Evolutionary conservation across 441 rosid species (phyloP), one percentile per base, ranked within the genome.

Genomic region (Erodium texanum): DNA sequence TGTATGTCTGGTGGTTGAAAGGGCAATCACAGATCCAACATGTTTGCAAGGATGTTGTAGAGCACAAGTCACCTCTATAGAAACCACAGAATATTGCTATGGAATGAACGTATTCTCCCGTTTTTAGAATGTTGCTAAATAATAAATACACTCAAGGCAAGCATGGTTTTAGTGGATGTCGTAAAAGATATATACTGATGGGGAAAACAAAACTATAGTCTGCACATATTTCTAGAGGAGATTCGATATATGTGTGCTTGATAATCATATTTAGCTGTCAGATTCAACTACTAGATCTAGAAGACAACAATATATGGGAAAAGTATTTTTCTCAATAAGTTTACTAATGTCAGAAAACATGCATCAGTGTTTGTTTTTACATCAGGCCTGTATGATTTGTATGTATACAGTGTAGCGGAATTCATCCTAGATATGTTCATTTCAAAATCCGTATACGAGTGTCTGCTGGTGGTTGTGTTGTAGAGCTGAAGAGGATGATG

Each of bases 381-480:
- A 48, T 48, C 54, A 48, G 18, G 15, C 12, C 54, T 48, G 18
- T 48, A 48, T 48, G 54, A 41, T 41, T 41, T 41, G 48, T 2
- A 41, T 48, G 18, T 48, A 48, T 15, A 48, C 16, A 48, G 16
- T 48, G 16, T 48, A 14, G 12, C 4, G 16, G 1, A 12, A 48
- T 12, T 48, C 16, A 2, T 48, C 18, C 54, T 48, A 48, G 15
- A 48, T 12, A 48, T 48, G 54, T 48, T 5, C 15, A 14, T 12
- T 48, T 15, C 3, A 48, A 6, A 0, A 50, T 59, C 69, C 56
- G 41, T 5, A 61, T 23, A 61, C 41, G 18, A 59, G 41, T 24
- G 41, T 41, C 27, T 69, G 66, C 45, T 66, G 74, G 36, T 23
- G 59, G 24, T 22, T 66, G 1, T 45, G 41, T 66, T 50, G 59